A percentile compares a stretch with the other conserved stretches of the same genome.
These are phyloP conservation scores for Fusarium sp. DNA, from an alignment of 2,329 filamentous ascomycete genomes.

Conservation along the genomic window DNA sequence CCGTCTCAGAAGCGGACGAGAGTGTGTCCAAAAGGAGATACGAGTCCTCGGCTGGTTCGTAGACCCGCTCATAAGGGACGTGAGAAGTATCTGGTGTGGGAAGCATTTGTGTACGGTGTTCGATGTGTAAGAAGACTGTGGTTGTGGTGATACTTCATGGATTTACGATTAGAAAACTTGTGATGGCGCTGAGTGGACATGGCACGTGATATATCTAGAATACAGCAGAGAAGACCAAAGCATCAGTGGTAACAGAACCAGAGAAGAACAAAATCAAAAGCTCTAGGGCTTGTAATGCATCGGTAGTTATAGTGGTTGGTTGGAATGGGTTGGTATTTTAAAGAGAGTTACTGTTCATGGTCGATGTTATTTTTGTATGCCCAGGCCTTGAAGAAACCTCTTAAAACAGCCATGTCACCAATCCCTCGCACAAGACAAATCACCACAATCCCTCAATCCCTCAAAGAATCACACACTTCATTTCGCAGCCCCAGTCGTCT, in stretches of 20 bases:
- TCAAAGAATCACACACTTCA: conserved; percentile 52
- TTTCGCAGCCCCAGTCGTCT: conserved; percentile 53
- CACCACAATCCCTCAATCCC: conserved; percentile 22
- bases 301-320: neutral
- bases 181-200: conserved; percentile 23
- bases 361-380: neutral
- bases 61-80: conserved; percentile 87
- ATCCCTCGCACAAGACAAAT: neutral
- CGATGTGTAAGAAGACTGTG: conserved; percentile 1
- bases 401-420: neutral
- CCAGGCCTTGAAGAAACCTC: neutral
- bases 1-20: conserved; percentile 74
- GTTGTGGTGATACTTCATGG: conserved; percentile 40
- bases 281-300: neutral
- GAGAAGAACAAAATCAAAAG: neutral
- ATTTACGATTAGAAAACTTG: conserved; percentile 24
- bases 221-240: conserved; percentile 1
- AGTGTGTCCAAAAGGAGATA: conserved; percentile 94
- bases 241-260: neutral
- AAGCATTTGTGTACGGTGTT: conserved; percentile 70
- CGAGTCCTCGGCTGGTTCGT: conserved; percentile 96
- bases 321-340: neutral
- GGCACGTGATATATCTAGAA: conserved; percentile 33
- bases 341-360: neutral
- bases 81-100: conserved; percentile 95